phyloP scores from a whole-genome alignment of 805 yeast genomes.

The Schizosaccharomyces cryophilus region DNA sequence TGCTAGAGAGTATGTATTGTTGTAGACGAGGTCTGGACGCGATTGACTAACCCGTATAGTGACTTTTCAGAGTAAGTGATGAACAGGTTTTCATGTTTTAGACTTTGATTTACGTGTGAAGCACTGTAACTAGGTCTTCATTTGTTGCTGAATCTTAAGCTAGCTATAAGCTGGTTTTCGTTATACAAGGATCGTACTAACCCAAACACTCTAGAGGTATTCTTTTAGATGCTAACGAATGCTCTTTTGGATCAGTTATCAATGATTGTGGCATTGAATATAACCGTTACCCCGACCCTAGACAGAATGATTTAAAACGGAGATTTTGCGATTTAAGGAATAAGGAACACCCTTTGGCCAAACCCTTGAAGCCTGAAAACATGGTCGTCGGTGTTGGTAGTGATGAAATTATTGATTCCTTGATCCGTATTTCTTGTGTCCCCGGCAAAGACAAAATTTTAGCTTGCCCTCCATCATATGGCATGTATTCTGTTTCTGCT shows the following conservation, averaged over 20 bases:
- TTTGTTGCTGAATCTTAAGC: too few relatives aligned
- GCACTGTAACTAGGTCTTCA: too few relatives aligned
- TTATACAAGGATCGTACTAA: too few relatives aligned
- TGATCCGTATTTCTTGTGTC: constrained; percentile 58
- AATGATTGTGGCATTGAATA: constrained; percentile 31
- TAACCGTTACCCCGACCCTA: constrained; percentile 93
- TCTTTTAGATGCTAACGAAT: constrained; percentile 84
- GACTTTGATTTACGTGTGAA: neutral
- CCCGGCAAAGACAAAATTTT: constrained; percentile 69
- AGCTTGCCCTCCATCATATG: constrained; percentile 86
- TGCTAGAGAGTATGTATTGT: constrained; percentile 52
- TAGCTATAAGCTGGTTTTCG: neutral
- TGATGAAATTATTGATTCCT: constrained; percentile 78
- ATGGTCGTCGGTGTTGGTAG: constrained; percentile 90
- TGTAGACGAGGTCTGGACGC: neutral
- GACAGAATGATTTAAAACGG: constrained; percentile 52
- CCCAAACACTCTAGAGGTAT: constrained; percentile 14
- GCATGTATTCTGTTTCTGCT: constrained; percentile 87
- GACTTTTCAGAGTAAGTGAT: neutral
- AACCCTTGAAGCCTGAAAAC: constrained; percentile 32
- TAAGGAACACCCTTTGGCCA: constrained; percentile 7
- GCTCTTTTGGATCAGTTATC: constrained; percentile 73
- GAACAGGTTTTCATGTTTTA: neutral
- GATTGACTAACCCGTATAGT: neutral
- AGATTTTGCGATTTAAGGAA: constrained; percentile 53